Base-by-base conservation (phyloP, 495 filamentous ascomycete species). In the Schizothecium vesticola region DNA sequence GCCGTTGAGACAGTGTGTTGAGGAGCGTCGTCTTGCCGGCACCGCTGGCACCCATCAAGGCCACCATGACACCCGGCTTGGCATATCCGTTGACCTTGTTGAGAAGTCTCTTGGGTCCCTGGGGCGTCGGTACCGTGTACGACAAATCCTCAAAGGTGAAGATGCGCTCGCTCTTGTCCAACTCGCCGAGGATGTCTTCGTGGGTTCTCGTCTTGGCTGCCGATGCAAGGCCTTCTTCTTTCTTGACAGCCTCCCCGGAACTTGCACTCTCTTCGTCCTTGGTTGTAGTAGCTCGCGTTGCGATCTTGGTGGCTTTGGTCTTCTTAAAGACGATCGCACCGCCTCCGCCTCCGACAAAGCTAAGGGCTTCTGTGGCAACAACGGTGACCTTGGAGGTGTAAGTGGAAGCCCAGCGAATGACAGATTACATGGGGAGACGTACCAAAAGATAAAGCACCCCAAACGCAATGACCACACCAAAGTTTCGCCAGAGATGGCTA, bases 1-100 rank as follows among this genome's bases (percentile, higher is more conserved):
- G 87, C 12, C 92, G 87, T 70, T 96, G 92, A 4, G 91, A 88
- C 19, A 97, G 76, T 0, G 86, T 84, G 77, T 91, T 84, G 24
- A 90, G 79, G 0, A 91, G 80, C 0, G 88, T 89, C 0, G 89
- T 90, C 74, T 91, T 91, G 33, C 91, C 93, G 22, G 93, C 93
- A 60, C 93, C 93, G 11, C 89, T 92, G 21, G 91, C 92, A 59
- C 93, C 93, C 86, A 96, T 92, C 24, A 94, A 77, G 6, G 92
- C 92, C 57, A 91, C 88, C 84, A 96, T 87, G 21, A 89, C 79
- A 21, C 92, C 92, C 1, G 92, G 92, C 76, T 92, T 94, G 22
- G 88, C 91, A 74, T 88, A 94, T 2, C 92, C 92, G 61, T 84
- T 86, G 62, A 95, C 85, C 11, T 83, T 80, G 72, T 94, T 89